A percentile compares a stretch with the other conserved stretches of the same genome.
phyloP scores from a whole-genome alignment of 2,329 filamentous ascomycete species.

The Dactylellina cionopaga region DNA sequence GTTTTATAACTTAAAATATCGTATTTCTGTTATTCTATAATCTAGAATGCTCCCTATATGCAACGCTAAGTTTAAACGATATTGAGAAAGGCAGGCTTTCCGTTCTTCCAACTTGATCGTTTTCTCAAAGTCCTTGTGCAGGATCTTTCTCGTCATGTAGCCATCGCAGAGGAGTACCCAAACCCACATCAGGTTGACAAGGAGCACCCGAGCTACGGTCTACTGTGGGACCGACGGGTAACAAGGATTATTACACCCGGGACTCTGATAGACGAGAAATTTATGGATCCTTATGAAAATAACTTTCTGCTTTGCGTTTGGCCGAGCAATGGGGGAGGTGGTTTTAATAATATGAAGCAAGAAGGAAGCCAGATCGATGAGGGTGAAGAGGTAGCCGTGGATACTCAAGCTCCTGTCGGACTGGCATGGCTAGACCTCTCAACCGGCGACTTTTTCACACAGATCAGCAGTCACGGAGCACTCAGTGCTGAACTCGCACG shows the following conservation, averaged over 20 bases:
- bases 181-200: slow-evolving; percentile 73
- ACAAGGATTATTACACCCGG: slow-evolving; percentile 91
- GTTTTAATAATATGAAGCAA: neutral
- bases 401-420: slow-evolving; percentile 66
- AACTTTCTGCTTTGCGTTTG: slow-evolving; percentile 86
- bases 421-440: slow-evolving; percentile 95
- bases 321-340: neutral
- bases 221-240: slow-evolving; percentile 85
- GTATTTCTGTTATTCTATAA: slow-evolving; percentile 18
- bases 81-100: slow-evolving; percentile 85
- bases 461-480: slow-evolving; percentile 74
- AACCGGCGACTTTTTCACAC: slow-evolving; percentile 92
- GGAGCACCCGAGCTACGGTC: slow-evolving; percentile 68
- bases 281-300: slow-evolving; percentile 92
- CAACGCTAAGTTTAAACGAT: too few species aligned
- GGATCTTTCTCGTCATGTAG: slow-evolving; percentile 88
- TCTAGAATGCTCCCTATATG: too few species aligned
- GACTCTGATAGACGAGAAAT: slow-evolving; percentile 95
- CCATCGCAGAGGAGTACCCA: slow-evolving; percentile 90
- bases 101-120: slow-evolving; percentile 88
- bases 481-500: slow-evolving; percentile 84
- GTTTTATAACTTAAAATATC: slow-evolving; percentile 53
- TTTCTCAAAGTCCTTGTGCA: slow-evolving; percentile 93
- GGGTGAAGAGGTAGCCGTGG: neutral
- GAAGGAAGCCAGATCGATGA: neutral